Evolutionary conservation across 257 asterid species (phyloP), one percentile per base, ranked within the genome.

Genomic region (Solanum medicagineum): DNA sequence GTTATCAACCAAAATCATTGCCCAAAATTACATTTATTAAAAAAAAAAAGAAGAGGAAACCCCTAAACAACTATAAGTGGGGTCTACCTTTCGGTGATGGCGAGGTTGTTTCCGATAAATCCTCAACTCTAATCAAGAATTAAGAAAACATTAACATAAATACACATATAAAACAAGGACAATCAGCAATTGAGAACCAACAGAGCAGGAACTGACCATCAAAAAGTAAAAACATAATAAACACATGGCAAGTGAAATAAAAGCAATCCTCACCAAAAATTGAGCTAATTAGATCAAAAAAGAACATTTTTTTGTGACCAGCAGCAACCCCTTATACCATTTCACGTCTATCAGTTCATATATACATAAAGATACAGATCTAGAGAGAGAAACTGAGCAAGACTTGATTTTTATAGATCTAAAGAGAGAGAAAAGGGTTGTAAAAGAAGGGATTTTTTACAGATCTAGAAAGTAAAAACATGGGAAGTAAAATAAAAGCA

Each of bases 341-440:
- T 26, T 65, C 71, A 65, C 26, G 10, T 26, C 42, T 60, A 60
- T n/a, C 68, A 60, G 32, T 26, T 7, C 9, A 62, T 26, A 32
- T 44, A 20, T 57, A 19, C 4, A 4, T 36, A 69, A 17, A 40
- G 1, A 75, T 10, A 40, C 10, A 73, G 36, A 73, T 15, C 45
- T n/a, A 79, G 24, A 75, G 40, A 53, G 26, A 49, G 24, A 59
- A 77, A 69, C 16, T 70, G 81, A 63, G 49, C 44, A 69, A 81
- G 81, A 36, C 14, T 51, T 11, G 62, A 80, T 42, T 56, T 83
- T 81, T 84, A 87, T 84, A 91, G 97, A 94, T 95, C 94, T 93
- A 93, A 90, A 92, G 87, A 91, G 92, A 89, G 90, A 36, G 42
- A 36, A 36, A 36, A 36, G 42, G 88, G 51, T 49, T 42, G 80